Evolutionary conservation across 805 yeast species (phyloP).

Genomic region (Jamesozyma lodderae): DNA sequence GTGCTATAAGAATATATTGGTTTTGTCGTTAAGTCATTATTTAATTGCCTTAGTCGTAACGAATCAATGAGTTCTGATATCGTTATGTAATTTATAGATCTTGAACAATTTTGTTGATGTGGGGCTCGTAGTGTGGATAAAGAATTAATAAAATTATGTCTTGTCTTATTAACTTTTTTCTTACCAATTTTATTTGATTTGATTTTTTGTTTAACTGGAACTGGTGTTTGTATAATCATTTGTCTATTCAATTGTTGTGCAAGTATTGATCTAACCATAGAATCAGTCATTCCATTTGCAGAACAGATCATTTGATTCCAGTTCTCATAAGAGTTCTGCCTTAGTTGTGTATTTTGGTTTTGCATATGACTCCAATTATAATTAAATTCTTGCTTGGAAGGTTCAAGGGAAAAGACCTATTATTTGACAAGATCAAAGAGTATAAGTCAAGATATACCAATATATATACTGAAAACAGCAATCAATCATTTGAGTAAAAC

Average conservation of each 20-base stretch:
- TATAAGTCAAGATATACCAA: too few species aligned
- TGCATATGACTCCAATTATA: too few species aligned
- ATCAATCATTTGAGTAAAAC: too few species aligned
- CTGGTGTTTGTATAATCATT: background rate
- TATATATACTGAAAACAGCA: too few species aligned
- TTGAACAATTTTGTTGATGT: background rate
- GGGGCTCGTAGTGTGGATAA: background rate
- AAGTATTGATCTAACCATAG: background rate
- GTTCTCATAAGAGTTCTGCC: background rate
- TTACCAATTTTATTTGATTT: too few species aligned
- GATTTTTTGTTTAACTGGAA: background rate
- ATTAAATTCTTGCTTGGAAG: too few species aligned
- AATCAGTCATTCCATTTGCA: background rate
- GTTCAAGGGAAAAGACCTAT: too few species aligned
- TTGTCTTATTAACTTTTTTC: too few species aligned
- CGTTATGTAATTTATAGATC: background rate
- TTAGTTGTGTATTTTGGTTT: too few species aligned
- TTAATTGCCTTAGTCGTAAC: background rate
- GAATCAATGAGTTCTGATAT: conserved; percentile 2
- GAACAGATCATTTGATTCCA: background rate
- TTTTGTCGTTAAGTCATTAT: conserved; percentile 4
- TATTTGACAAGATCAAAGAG: too few species aligned
- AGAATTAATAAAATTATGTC: background rate
- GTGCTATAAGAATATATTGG: conserved; percentile 93
- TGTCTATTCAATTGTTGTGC: background rate